Evolutionary conservation across 208 protist species (phyloP).

Genomic region (Leishmania lainsoni): DNA sequence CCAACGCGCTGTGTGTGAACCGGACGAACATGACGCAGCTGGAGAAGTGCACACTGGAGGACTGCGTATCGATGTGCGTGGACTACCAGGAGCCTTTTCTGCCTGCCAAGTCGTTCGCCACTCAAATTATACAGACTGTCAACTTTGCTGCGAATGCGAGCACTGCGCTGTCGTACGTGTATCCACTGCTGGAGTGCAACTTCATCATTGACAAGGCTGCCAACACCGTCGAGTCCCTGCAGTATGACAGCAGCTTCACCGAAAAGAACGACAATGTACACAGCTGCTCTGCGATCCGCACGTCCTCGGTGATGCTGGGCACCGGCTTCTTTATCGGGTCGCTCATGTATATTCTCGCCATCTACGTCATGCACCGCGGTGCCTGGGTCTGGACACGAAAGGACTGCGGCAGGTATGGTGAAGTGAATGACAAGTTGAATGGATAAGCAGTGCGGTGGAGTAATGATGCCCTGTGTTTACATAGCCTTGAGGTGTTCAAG

Average conservation of each 20-base stretch:
- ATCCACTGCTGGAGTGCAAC: slow-evolving; percentile 72
- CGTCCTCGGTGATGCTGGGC: slow-evolving; percentile 56
- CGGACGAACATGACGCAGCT: slow-evolving; percentile 37
- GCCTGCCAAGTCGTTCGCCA: slow-evolving; percentile 29
- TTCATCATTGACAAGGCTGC: slow-evolving; percentile 75
- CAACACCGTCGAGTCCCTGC: slow-evolving; percentile 44
- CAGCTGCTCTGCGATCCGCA: slow-evolving; percentile 51
- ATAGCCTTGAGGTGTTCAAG: too few relatives aligned
- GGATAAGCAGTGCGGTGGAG: too few relatives aligned
- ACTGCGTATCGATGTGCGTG: slow-evolving; percentile 49
- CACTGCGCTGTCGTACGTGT: slow-evolving; percentile 62
- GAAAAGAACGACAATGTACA: slow-evolving; percentile 1
- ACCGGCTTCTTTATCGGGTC: slow-evolving; percentile 75
- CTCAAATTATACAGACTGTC: slow-evolving; percentile 30
- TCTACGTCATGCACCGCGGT: slow-evolving; percentile 76
- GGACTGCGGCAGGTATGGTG: too few relatives aligned
- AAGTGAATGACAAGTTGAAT: too few relatives aligned
- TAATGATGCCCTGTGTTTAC: too few relatives aligned
- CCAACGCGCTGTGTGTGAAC: slow-evolving; percentile 55
- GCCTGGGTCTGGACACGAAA: slow-evolving; percentile 46
- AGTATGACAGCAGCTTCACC: slow-evolving; percentile 25
- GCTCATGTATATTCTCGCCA: slow-evolving; percentile 71
- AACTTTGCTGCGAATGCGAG: slow-evolving; percentile 53
- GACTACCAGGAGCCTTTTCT: slow-evolving; percentile 32
- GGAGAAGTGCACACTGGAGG: slow-evolving; percentile 53